Conservation (phyloP, 2,329 filamentous ascomycete genomes). For the Verticillium longisporum region DNA sequence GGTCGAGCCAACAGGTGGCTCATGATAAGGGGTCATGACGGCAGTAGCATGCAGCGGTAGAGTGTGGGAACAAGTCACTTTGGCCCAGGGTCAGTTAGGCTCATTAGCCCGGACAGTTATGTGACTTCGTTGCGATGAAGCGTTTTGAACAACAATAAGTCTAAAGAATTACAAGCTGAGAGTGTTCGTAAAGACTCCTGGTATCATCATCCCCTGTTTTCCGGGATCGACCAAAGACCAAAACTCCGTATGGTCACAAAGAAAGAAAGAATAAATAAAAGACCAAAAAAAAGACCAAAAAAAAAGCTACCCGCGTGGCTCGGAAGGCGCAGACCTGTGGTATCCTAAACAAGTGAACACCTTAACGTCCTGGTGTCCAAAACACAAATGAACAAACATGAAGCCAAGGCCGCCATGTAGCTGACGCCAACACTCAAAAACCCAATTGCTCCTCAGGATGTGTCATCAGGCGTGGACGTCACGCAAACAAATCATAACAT, state of each 20-base stretch:
- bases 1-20: slow-evolving; percentile 47
- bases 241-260: slow-evolving; percentile 3
- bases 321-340: background rate
- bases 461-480: background rate
- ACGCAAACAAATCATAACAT: slow-evolving; percentile 41
- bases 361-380: background rate
- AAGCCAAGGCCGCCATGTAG: background rate
- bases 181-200: background rate
- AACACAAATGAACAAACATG: background rate
- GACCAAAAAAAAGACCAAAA: background rate
- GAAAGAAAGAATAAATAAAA: background rate
- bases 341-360: background rate
- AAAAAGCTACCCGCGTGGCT: background rate
- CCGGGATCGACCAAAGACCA: background rate
- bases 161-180: background rate
- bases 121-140: background rate
- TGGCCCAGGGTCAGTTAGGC: background rate
- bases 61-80: background rate
- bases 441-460: slow-evolving; percentile 1
- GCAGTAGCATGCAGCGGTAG: background rate
- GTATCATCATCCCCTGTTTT: background rate
- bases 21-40: slow-evolving; percentile 31
- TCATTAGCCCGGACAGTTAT: background rate
- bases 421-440: slow-evolving; percentile 1
- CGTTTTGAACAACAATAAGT: background rate